A percentile compares a stretch with the other conserved stretches of the same genome.
Evolutionary conservation across 1,139 yeast species (phyloP).

Genomic region (Geotrichum siamense): DNA sequence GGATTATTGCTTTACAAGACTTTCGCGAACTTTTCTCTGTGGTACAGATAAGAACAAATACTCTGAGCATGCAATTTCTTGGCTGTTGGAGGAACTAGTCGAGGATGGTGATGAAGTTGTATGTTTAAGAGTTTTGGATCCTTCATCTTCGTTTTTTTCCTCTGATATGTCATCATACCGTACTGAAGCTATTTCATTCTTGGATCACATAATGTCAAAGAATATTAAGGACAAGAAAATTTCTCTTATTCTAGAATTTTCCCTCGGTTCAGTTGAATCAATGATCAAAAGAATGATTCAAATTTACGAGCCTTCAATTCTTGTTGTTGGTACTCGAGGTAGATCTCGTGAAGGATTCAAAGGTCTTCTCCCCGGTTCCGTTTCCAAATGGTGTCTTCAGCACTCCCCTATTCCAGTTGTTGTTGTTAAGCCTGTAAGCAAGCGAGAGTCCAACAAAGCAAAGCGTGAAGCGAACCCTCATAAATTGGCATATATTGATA

Average conservation of each 20-base stretch:
- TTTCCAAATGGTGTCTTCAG: constrained; percentile 57
- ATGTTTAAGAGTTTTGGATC: constrained; percentile 52
- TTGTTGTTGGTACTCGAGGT: constrained; percentile 57
- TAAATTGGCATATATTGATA: constrained; percentile 15
- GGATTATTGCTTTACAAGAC: constrained; percentile 47
- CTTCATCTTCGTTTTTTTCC: constrained; percentile 23
- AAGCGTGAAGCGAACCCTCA: constrained; percentile 34
- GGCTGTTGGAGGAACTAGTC: constrained; percentile 60
- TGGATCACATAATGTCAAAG: constrained; percentile 42
- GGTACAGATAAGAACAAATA: constrained; percentile 55
- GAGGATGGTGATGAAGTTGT: constrained; percentile 60
- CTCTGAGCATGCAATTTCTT: constrained; percentile 53
- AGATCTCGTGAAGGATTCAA: constrained; percentile 41
- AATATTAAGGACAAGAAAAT: constrained; percentile 33
- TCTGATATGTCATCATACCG: constrained; percentile 37
- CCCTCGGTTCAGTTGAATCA: constrained; percentile 55
- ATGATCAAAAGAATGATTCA: constrained; percentile 46
- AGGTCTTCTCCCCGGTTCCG: constrained; percentile 41
- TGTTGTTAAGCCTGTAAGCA: constrained; percentile 53
- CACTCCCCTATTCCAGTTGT: constrained; percentile 64
- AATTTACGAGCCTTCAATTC: constrained; percentile 58
- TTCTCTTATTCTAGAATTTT: constrained; percentile 52
- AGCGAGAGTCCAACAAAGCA: constrained; percentile 31
- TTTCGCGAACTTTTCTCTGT: constrained; percentile 54
- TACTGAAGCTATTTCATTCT: constrained; percentile 35